These are phyloP conservation scores for Boletus rufocinnamomeus DNA, from an alignment of 768 basidiomycete species.

Conservation along the genomic window DNA sequence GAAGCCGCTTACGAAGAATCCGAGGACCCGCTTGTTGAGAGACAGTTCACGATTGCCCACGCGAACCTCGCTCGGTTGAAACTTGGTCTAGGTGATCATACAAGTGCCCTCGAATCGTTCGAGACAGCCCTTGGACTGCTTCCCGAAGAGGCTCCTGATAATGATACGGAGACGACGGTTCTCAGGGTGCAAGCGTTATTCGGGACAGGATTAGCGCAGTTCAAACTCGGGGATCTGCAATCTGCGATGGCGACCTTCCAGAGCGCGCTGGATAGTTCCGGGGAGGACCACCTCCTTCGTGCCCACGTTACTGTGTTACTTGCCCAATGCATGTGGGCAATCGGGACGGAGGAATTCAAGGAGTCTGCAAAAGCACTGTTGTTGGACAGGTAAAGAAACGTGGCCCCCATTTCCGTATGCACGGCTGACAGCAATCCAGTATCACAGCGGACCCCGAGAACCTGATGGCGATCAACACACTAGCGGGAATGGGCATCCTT, in stretches of 20 bases:
- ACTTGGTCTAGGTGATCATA: slow-evolving; percentile 59
- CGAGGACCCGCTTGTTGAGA: slow-evolving; percentile 78
- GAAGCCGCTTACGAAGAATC: slow-evolving; percentile 87
- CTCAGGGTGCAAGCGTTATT: slow-evolving; percentile 67
- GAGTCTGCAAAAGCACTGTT: slow-evolving; percentile 79
- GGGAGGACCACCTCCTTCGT: slow-evolving; percentile 48
- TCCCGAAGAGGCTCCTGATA: slow-evolving; percentile 43
- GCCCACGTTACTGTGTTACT: slow-evolving; percentile 77
- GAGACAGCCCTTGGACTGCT: slow-evolving; percentile 73
- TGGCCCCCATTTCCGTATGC: background rate
- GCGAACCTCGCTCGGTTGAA: slow-evolving; percentile 77
- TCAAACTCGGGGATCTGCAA: slow-evolving; percentile 62
- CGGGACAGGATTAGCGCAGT: slow-evolving; percentile 71
- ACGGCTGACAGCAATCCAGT: slow-evolving; percentile 42
- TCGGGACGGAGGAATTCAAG: slow-evolving; percentile 70
- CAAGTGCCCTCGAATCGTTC: slow-evolving; percentile 66
- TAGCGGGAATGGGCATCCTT: slow-evolving; percentile 89
- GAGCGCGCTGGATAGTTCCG: slow-evolving; percentile 57
- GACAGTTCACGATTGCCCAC: slow-evolving; percentile 79
- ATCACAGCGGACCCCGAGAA: slow-evolving; percentile 79
- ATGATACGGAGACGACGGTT: slow-evolving; percentile 37
- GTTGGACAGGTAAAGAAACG: slow-evolving; percentile 69
- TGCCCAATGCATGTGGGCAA: slow-evolving; percentile 84
- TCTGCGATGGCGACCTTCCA: slow-evolving; percentile 70
- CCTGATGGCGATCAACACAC: slow-evolving; percentile 74